Percentiles rank a stretch among this genome's conserved stretches.
Conservation (phyloP, 78 protist species). For the Protostelium mycophagum region DNA sequence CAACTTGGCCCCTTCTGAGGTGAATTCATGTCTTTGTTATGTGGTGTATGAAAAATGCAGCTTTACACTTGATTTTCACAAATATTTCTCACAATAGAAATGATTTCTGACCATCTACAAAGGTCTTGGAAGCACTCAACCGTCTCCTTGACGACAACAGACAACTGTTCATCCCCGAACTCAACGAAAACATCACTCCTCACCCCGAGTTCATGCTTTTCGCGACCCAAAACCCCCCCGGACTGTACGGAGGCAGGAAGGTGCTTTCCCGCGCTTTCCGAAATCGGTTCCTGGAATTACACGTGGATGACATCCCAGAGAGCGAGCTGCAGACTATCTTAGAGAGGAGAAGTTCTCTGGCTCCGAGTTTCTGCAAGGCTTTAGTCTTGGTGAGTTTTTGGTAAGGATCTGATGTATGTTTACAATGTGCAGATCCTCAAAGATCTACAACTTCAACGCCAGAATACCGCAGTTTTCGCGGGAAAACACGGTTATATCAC, state of each 20-base stretch:
- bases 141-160: slow-evolving; percentile 99
- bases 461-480: slow-evolving; percentile 68
- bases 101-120: no score
- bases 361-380: slow-evolving; percentile 67
- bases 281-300: slow-evolving; percentile 96
- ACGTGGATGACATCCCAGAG: slow-evolving; percentile 90
- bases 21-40: no score
- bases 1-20: slow-evolving; percentile 99
- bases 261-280: slow-evolving; percentile 93
- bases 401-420: no score
- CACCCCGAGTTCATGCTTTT: slow-evolving; percentile 97
- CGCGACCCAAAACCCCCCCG: slow-evolving; percentile 99
- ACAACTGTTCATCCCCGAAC: slow-evolving; percentile 97
- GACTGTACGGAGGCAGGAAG: slow-evolving; percentile 99
- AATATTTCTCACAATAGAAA: no score
- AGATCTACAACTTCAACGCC: slow-evolving; percentile 67
- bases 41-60: no score
- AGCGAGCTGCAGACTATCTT: slow-evolving; percentile 87
- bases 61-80: no score
- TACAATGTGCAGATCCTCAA: slow-evolving; percentile 67
- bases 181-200: slow-evolving; percentile 88
- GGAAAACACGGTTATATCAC: slow-evolving; percentile 97
- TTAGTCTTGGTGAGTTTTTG: slow-evolving; percentile 56
- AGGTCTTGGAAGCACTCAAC: slow-evolving; percentile 97
- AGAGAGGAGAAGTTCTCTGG: slow-evolving; percentile 73